Evolutionary conservation across 2,329 filamentous ascomycete genomes (phyloP), one percentile per base, ranked within the genome.

Genomic region (Paecilomyces niveus): DNA sequence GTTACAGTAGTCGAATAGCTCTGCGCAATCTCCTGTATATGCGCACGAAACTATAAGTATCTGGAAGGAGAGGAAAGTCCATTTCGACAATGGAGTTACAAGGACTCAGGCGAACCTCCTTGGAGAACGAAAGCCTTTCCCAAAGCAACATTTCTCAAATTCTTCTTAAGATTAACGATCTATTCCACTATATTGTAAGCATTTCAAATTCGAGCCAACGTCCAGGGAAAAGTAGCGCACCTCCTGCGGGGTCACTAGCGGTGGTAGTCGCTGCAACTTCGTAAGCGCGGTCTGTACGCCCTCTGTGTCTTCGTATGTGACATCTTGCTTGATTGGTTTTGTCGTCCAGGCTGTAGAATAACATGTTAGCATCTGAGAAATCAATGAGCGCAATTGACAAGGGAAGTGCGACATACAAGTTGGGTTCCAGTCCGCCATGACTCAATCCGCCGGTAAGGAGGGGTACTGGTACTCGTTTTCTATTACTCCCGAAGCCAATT

Each of bases 1-100:
- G 67, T 89, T 87, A 76, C 94, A 99, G 80, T 99, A 99, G 74
- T 94, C 91, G 70, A 99, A 99, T 9, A 97, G 83, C 78, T 99
- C 94, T 15, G 94, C 94, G 71, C 94, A 99, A 77, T 99, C 94
- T 53, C 77, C 74, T 77, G 39, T 31, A 54, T 58, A 32, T 58
- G 54, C 39, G 33, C 13, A 49, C 32, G 24, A 3, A 55, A 5
- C 3, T 15, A 9, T 13, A 64, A 66, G 54, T 65, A 76, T 93
- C 94, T 60, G 94, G 94, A 78, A 97, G 94, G 3, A 99, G 85
- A 8, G 99, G 81, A 73, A 99, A 97, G 11, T 93, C 90, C 93
- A 92, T 32, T 94, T 93, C 35, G 89, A 80, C 35, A 45, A 45
- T 45, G 15, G 35, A 45, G 39, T 18, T 24, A 33, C 11, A 55